Base-by-base conservation (phyloP, 768 basidiomycete genomes). In the Russula earlei region DNA sequence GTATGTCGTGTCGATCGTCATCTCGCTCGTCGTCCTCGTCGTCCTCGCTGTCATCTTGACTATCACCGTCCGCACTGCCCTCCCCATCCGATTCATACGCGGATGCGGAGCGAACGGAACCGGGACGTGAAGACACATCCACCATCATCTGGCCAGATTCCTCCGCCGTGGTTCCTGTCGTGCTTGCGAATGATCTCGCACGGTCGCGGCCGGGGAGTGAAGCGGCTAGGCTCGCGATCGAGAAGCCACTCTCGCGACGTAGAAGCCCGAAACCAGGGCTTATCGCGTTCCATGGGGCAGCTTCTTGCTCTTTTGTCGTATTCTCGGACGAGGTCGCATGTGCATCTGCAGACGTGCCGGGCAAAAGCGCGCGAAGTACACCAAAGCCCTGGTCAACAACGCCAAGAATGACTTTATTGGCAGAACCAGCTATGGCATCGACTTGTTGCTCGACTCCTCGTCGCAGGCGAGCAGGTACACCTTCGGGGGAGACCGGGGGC, bases 301-400 rank as follows among this genome's bases (percentile, higher is more conserved):
- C 64, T 45, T 69, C 68, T 48, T 66, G 66, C 54, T 65, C 63
- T 17, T 41, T 4, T 19, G 24, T 49, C 19, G 31, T 31, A 12
- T 49, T 43, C 10, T 44, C 59, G 12, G 53, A 22, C 27, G 52
- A 25, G 10, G 57, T 12, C 19, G 63, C 62, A n/a, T 59, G 60
- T 59, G 63, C 49, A 52, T 67, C 62, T 48, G 68, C 59, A 2
- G 67, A 61, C 24, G 69, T 66, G 11, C 74, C 74, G 0, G 79
- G 91, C 51, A 94, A 75, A 41, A 93, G 73, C 4, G 89, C 84
- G 17, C 89, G 79, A 15, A 96, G 74, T 60, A 92, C 87, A 17
- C 89, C 87, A 69, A 94, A 92, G 2, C 88, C 90, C 0, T 90
- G 82, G 66, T 95, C 92, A 46, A 95, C 86, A 50, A 96, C 91